Evolutionary conservation across 2,329 filamentous ascomycete genomes (phyloP).

Genomic region (Pseudocercospora crystallina): DNA sequence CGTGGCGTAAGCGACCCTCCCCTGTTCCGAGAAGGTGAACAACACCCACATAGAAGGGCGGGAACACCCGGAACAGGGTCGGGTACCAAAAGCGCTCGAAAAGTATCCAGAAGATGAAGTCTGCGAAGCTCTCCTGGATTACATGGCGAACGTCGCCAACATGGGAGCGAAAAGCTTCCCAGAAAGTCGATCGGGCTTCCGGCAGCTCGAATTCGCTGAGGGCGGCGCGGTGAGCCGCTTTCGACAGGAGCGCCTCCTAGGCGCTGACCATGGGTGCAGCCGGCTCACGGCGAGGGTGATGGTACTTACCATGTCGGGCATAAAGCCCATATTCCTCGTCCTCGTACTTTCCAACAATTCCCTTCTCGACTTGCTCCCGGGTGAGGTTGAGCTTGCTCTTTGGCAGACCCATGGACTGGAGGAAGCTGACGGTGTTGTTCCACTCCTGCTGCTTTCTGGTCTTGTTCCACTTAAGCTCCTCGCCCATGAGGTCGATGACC

Average conservation of each 20-base stretch:
- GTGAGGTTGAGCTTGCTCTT: conserved; percentile 57
- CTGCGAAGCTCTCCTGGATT: too few species aligned
- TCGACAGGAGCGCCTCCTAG: not conserved
- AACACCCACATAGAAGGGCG: too few species aligned
- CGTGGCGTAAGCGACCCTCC: too few species aligned
- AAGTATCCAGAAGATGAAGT: too few species aligned
- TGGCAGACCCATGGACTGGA: conserved; percentile 62
- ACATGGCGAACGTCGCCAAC: not conserved
- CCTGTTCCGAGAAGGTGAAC: too few species aligned
- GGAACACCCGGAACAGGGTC: too few species aligned
- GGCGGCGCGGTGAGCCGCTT: too few species aligned
- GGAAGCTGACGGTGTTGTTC: conserved; percentile 64
- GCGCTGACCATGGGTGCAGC: not conserved
- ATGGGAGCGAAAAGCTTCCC: not conserved
- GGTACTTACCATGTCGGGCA: conserved; percentile 49
- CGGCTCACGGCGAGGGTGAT: not conserved
- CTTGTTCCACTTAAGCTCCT: conserved; percentile 76
- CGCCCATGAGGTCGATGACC: conserved; percentile 85
- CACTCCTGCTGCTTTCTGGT: conserved; percentile 76
- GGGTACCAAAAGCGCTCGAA: too few species aligned
- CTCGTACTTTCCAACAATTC: conserved; percentile 49
- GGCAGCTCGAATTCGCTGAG: too few species aligned
- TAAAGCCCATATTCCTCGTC: conserved; percentile 53
- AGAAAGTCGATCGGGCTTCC: too few species aligned
- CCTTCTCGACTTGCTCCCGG: conserved; percentile 59